A percentile compares a stretch with the other conserved stretches of the same genome.
Conservation (phyloP, 495 filamentous ascomycete genomes). For the Astrothelium macrocarpum region DNA sequence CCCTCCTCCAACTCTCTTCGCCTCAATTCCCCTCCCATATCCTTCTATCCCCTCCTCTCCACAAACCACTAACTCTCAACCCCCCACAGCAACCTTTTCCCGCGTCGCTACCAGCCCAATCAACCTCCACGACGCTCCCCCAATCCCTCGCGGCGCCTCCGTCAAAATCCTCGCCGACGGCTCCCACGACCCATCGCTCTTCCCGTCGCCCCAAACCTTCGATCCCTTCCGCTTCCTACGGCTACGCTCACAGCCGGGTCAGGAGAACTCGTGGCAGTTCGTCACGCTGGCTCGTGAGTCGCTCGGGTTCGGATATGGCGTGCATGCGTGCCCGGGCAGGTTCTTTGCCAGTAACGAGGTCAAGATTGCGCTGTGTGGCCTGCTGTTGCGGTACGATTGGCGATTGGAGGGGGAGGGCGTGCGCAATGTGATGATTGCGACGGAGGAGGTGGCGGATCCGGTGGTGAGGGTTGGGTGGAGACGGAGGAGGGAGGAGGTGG, state of each 20-base stretch:
- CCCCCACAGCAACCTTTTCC: conserved; percentile 16
- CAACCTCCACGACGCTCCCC: conserved; percentile 22
- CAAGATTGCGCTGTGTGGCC: conserved; percentile 33
- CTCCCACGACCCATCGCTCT: conserved; percentile 9
- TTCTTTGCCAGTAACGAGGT: conserved; percentile 44
- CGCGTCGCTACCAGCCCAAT: conserved; percentile 18
- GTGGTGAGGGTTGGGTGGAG: neutral
- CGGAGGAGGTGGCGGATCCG: neutral
- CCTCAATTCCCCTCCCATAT: neutral
- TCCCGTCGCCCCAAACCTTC: conserved; percentile 37
- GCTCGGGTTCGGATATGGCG: conserved; percentile 41
- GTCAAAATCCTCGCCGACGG: conserved; percentile 7
- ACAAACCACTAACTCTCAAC: no score
- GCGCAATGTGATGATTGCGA: neutral
- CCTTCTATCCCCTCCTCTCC: no score
- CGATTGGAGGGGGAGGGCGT: neutral
- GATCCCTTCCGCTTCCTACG: conserved; percentile 46
- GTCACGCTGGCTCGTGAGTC: conserved; percentile 36
- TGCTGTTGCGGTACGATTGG: conserved; percentile 15
- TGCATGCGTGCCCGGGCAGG: conserved; percentile 46
- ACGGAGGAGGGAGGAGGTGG: neutral
- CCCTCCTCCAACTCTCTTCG: conserved; percentile 3
- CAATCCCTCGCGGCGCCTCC: conserved; percentile 21
- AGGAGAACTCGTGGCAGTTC: conserved; percentile 34
- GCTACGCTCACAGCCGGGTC: conserved; percentile 31